Conservation (phyloP, 169 alveolate species). For the Fabrea salina region DNA sequence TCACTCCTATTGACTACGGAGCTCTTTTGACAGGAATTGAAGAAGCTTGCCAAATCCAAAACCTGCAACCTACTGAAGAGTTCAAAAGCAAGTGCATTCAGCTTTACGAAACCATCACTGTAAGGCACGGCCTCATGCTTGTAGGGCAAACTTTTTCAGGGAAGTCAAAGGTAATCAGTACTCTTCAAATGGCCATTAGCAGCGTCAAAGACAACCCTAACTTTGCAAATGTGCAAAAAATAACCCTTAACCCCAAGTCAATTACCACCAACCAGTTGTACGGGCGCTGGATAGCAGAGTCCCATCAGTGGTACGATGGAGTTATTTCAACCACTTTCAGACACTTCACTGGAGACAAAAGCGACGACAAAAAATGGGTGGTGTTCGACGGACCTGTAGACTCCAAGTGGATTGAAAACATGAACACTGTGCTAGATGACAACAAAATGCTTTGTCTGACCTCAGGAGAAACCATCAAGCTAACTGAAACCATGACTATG, state of each 20-base stretch:
- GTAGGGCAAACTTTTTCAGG: slow-evolving; percentile 89
- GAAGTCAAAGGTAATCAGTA: slow-evolving; percentile 75
- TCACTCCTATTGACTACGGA: slow-evolving; percentile 74
- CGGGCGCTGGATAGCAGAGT: slow-evolving; percentile 84
- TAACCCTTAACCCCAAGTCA: slow-evolving; percentile 86
- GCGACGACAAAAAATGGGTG: slow-evolving; percentile 88
- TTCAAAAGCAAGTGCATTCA: slow-evolving; percentile 75
- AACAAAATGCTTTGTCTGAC: slow-evolving; percentile 90
- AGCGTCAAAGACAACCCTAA: slow-evolving; percentile 59
- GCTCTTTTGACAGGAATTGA: slow-evolving; percentile 57
- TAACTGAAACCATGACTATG: slow-evolving; percentile 88
- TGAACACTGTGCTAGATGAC: slow-evolving; percentile 94
- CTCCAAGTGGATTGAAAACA: slow-evolving; percentile 94
- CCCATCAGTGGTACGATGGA: slow-evolving; percentile 90
- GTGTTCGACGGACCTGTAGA: slow-evolving; percentile 96
- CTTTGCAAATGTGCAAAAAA: slow-evolving; percentile 62
- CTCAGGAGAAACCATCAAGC: slow-evolving; percentile 87
- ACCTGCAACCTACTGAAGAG: slow-evolving; percentile 57
- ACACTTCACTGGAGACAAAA: slow-evolving; percentile 67
- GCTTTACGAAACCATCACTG: slow-evolving; percentile 86
- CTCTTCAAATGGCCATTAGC: slow-evolving; percentile 68
- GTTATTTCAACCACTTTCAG: slow-evolving; percentile 82
- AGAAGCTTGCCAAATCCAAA: slow-evolving; percentile 37
- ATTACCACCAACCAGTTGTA: slow-evolving; percentile 85
- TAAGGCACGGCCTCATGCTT: slow-evolving; percentile 92